Base-by-base conservation (phyloP, 2,329 filamentous ascomycete species). In the Claviceps sorghi region DNA sequence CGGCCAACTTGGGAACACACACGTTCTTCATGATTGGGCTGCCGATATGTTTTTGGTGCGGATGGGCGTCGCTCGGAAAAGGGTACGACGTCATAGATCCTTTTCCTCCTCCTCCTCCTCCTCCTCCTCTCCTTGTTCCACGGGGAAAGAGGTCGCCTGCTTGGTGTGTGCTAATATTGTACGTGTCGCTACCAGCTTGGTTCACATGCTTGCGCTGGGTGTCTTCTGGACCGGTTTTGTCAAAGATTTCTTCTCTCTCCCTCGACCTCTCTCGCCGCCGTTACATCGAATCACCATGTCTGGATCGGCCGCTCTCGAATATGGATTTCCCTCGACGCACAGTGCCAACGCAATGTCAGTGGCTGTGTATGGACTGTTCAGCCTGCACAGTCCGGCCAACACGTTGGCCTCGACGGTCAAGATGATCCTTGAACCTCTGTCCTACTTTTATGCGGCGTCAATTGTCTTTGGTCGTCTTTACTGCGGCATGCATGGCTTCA, bases 21-120 rank as follows among this genome's bases (percentile, higher is more conserved):
- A 98, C 93, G 0, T 97, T 96, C 73, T 98, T 96, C 75, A 97
- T 97, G 90, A 78, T 95, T 59, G 85, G 88, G 54, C 72, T 98
- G 62, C 93, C 93, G 6, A 88, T 97, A 58, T 78, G 95, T 60
- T 97, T 97, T 72, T 98, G 93, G 93, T 95, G 88, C 62, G 91
- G 91, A 51, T 86, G 90, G 69, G 83, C 85, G 44, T 82, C 78
- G 57, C 79, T 95, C 58, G 93, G 88, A 52, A 85, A 93, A 72
- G 90, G 84, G 88, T 94, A 82, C 60, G 83, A 36, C 2, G 32
- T 34, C 32, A 38, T 38, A 15, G 36, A 34, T 34, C 32, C 32
- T n/a, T 15, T 36, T 36, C 34, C 15, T 38, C 8, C 15, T 36
- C n/a, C n/a, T n/a, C n/a, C 15, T 38, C 8, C 15, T 13, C 11